phyloP scores from a whole-genome alignment of 768 basidiomycete species.

The Kwoniella mangroviensis region DNA sequence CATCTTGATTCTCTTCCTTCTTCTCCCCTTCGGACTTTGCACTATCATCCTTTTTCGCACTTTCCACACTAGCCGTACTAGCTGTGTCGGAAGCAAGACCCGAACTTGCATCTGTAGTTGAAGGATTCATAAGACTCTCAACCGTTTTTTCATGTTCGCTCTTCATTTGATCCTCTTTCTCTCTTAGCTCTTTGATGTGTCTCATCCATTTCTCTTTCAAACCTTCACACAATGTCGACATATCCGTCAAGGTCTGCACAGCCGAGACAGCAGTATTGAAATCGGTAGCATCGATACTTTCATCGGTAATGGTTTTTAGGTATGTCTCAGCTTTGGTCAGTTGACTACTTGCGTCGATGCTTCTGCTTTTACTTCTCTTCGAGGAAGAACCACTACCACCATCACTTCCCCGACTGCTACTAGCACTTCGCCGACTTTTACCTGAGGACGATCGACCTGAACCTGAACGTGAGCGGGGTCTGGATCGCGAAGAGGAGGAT shows the following conservation, averaged over 20 bases:
- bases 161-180: neutral
- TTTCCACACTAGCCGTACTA: neutral
- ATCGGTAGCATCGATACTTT: too few species aligned
- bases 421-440: too few species aligned
- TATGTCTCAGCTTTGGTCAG: too few species aligned
- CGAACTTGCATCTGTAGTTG: neutral
- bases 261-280: too few species aligned
- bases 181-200: neutral
- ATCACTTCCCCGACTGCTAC: neutral
- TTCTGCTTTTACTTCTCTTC: neutral
- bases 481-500: too few species aligned
- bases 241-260: neutral
- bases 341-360: too few species aligned
- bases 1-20: neutral
- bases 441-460: too few species aligned
- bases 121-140: neutral
- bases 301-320: too few species aligned
- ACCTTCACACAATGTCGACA: neutral
- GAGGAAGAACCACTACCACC: neutral
- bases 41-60: neutral
- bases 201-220: neutral
- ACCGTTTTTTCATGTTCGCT: neutral
- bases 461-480: too few species aligned
- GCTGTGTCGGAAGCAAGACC: too few species aligned
- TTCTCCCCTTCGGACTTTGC: neutral